phyloP scores from a whole-genome alignment of 2,329 filamentous ascomycete genomes.

The Aspergillus pseudoterreus region DNA sequence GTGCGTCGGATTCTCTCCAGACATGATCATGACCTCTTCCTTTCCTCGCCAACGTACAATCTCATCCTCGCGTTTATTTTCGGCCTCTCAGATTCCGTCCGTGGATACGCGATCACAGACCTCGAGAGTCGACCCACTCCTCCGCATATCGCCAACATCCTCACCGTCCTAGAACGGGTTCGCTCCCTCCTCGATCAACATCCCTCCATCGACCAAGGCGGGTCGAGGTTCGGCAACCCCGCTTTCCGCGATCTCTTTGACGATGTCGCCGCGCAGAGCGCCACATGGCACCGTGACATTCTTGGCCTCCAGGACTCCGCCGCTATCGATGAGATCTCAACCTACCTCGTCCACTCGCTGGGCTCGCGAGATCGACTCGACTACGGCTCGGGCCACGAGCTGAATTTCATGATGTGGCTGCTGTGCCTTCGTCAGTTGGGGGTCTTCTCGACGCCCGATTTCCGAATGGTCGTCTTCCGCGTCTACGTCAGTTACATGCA shows the following conservation, averaged over 20 bases:
- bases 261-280: slow-evolving; percentile 38
- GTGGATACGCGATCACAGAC: slow-evolving; percentile 40
- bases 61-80: slow-evolving; percentile 84
- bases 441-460: slow-evolving; percentile 62
- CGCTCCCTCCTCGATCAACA: slow-evolving; percentile 63
- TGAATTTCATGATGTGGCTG: slow-evolving; percentile 96
- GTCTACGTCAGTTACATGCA: slow-evolving; percentile 79
- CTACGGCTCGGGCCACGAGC: slow-evolving; percentile 94
- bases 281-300: slow-evolving; percentile 40
- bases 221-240: slow-evolving; percentile 92
- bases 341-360: slow-evolving; percentile 79
- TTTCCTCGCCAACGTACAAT: slow-evolving; percentile 69
- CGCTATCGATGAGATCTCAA: slow-evolving; percentile 67
- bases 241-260: slow-evolving; percentile 78
- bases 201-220: slow-evolving; percentile 79
- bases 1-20: slow-evolving; percentile 75
- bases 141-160: slow-evolving; percentile 58
- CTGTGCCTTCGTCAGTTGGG: slow-evolving; percentile 84
- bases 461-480: slow-evolving; percentile 68
- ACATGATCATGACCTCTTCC: slow-evolving; percentile 76
- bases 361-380: slow-evolving; percentile 86
- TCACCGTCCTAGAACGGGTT: slow-evolving; percentile 67
- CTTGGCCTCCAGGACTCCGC: slow-evolving; percentile 35
- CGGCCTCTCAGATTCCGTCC: slow-evolving; percentile 75
- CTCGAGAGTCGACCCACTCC: slow-evolving; percentile 43